Base-by-base conservation (phyloP, 768 basidiomycete genomes). In the Suillus discolor region DNA sequence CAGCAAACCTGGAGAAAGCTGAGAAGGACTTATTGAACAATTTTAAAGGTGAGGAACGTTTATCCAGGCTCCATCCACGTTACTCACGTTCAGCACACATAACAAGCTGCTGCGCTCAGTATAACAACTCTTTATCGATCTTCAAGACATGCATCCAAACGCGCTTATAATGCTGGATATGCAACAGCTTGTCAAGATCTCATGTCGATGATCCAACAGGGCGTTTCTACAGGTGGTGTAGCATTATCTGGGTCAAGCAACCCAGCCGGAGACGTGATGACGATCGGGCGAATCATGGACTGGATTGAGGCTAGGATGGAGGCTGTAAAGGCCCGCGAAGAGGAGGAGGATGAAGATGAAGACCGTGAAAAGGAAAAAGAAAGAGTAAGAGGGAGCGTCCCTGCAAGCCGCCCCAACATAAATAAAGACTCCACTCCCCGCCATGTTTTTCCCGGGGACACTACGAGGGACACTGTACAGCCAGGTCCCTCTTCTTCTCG, bases 41-140 rank as follows among this genome's bases (percentile, higher is more conserved):
- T 71, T 94, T 94, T 75, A 89, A 89, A 86, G 90, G 92, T 92
- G 62, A 41, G 18, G 25, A 15, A 66, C 66, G 42, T 47, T 18
- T 41, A 31, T 53, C 16, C 44, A 28, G 25, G 47, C 47, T 51
- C 62, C 4, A 59, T 41, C 25, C 57, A 25, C 28, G 67, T 68
- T 67, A 53, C 67, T 72, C 71, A 76, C 73, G 70, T 68, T 23
- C 70, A 60, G 49, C 28, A 45, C 61, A 64, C 70, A n/a, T 8
- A 42, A 42, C 41, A 42, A 94, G 92, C 90, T 66, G 92, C 92
- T 67, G 93, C 92, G 1, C 80, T 93, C 61, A 92, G 91, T 76
- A 90, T 94, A 68, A 93, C 92, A 31, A 93, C 91, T 0, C 84
- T 94, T 42, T 94, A 93, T 76, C 87, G 91, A 69, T 91, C 92